Evolutionary conservation across 228 moss, liverwort and hornwort genomes (phyloP).

Genomic region (Sphagnum magellanicum): DNA sequence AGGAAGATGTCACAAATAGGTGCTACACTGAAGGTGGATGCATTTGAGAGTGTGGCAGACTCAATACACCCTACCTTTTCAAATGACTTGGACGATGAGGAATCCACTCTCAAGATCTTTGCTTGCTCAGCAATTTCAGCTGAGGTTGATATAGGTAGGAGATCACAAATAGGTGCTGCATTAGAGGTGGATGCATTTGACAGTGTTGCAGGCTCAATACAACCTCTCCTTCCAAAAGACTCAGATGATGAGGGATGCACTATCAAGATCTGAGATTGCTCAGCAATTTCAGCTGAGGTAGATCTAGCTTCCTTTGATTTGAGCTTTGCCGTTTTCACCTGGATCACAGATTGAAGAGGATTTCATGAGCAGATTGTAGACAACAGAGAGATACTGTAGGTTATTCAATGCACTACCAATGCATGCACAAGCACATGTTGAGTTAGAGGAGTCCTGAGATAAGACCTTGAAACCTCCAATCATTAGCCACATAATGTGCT

Average conservation of each 20-base stretch:
- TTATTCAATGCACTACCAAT: too few relatives aligned
- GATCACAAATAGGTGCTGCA: constrained; percentile 4
- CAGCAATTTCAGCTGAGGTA: too few relatives aligned
- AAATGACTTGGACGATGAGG: constrained; percentile 5
- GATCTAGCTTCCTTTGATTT: too few relatives aligned
- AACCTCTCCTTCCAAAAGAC: constrained; percentile 4
- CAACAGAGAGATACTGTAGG: too few relatives aligned
- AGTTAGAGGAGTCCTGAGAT: too few relatives aligned
- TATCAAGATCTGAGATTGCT: neutral
- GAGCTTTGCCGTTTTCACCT: too few relatives aligned
- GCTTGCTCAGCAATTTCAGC: constrained; percentile 10
- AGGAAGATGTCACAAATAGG: neutral
- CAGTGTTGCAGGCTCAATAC: neutral
- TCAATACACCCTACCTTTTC: constrained; percentile 2
- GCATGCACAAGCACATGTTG: too few relatives aligned
- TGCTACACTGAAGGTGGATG: constrained; percentile 1
- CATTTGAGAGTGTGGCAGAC: neutral
- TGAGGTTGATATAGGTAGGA: neutral
- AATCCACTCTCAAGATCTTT: constrained; percentile 7
- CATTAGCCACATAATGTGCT: too few relatives aligned
- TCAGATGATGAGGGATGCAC: constrained; percentile 1
- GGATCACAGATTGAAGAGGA: too few relatives aligned
- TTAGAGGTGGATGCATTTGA: neutral
- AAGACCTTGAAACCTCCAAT: too few relatives aligned
- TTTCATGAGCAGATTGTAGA: too few relatives aligned